Percentiles rank a stretch among this genome's conserved stretches.
Evolutionary conservation across 2,329 filamentous ascomycete genomes (phyloP).

Genomic region (Aureobasidium sp.): DNA sequence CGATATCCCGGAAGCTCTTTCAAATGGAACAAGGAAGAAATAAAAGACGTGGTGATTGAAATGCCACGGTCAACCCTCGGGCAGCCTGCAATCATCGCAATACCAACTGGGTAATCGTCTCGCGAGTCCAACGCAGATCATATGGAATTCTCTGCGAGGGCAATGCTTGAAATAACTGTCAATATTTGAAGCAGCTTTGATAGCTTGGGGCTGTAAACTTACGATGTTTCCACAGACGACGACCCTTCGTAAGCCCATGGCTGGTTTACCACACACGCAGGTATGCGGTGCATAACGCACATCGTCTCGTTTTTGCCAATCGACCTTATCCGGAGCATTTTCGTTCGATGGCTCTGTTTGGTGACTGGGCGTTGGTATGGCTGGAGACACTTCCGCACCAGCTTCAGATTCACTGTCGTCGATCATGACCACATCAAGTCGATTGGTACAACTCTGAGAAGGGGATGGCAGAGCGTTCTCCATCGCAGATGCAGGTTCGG

Average conservation of each 20-base stretch:
- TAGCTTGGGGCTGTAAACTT: slow-evolving; percentile 16
- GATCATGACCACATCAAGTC: not conserved
- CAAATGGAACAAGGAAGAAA: not conserved
- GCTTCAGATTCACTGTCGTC: slow-evolving; percentile 6
- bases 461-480: not conserved
- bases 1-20: no score
- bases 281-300: not conserved
- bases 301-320: not conserved
- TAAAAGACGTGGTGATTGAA: not conserved
- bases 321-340: not conserved
- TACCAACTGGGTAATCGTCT: slow-evolving; percentile 19
- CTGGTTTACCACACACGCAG: slow-evolving; percentile 20
- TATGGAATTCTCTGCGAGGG: slow-evolving; percentile 22
- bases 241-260: slow-evolving; percentile 12
- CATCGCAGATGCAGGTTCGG: not conserved
- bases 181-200: no score
- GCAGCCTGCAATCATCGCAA: slow-evolving; percentile 20
- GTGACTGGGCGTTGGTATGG: not conserved
- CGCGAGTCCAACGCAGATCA: slow-evolving; percentile 23
- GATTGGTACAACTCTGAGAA: not conserved
- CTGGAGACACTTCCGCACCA: slow-evolving; percentile 8
- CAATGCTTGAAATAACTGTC: no score
- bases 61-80: not conserved
- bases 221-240: slow-evolving; percentile 23
- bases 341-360: not conserved